These are phyloP conservation scores for Fusarium buharicum DNA, from an alignment of 2,329 filamentous ascomycete species.

Conservation along the genomic window DNA sequence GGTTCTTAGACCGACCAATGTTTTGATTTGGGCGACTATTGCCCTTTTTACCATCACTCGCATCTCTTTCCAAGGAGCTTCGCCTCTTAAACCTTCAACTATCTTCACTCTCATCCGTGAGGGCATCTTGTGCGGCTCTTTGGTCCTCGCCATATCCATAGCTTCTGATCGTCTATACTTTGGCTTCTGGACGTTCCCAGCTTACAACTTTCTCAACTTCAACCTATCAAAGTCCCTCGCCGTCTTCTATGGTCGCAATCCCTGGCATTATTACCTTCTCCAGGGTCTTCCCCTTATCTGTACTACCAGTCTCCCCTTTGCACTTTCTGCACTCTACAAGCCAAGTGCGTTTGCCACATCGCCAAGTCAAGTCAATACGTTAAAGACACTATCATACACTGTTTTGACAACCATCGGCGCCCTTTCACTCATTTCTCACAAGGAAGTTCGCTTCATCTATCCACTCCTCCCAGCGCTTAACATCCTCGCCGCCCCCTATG, in stretches of 20 bases:
- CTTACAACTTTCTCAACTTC: slow-evolving; percentile 87
- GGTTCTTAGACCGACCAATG: slow-evolving; percentile 88
- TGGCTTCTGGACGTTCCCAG: slow-evolving; percentile 86
- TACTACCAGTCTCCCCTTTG: slow-evolving; percentile 84
- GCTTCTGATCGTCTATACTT: slow-evolving; percentile 83
- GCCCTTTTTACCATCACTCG: slow-evolving; percentile 59
- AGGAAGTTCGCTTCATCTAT: slow-evolving; percentile 97
- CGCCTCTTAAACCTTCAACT: slow-evolving; percentile 56
- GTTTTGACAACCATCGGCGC: slow-evolving; percentile 68
- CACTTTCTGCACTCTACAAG: slow-evolving; percentile 70
- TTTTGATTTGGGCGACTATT: slow-evolving; percentile 83
- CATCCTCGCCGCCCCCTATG: slow-evolving; percentile 76
- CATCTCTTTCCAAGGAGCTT: slow-evolving; percentile 49
- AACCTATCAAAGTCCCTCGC: slow-evolving; percentile 90
- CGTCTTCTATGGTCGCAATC: slow-evolving; percentile 90
- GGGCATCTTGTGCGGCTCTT: slow-evolving; percentile 69
- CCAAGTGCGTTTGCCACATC: slow-evolving; percentile 49
- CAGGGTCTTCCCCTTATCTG: slow-evolving; percentile 90
- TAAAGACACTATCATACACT: slow-evolving; percentile 62
- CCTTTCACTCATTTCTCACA: slow-evolving; percentile 87
- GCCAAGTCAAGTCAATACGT: slow-evolving; percentile 48
- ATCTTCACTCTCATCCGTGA: slow-evolving; percentile 69
- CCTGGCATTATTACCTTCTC: slow-evolving; percentile 91
- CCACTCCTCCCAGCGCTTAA: slow-evolving; percentile 89
- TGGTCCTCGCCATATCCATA: slow-evolving; percentile 71